Evolutionary conservation across 2,329 filamentous ascomycete species (phyloP), one percentile per base, ranked within the genome.

Genomic region (Akanthomyces lecanii): DNA sequence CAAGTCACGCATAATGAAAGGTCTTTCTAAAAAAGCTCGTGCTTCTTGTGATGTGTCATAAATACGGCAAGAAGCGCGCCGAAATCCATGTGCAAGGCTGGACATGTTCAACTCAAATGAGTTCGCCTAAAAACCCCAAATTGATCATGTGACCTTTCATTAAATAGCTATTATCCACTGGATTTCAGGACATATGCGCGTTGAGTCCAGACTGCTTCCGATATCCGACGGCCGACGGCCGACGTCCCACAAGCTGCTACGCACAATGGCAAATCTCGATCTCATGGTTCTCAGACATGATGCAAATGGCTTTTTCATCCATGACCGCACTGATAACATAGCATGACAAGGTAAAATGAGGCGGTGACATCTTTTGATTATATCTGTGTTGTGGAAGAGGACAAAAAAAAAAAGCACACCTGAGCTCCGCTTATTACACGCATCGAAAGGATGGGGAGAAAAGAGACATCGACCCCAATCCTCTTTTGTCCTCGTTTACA

Each of bases 391-490:
- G 12, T 40, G 38, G 33, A 25, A 50, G 23, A 28, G 11, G 21
- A n/a, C n/a, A n/a, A n/a, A 1, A 21, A 21, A n/a, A 48, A 57
- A 57, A 57, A 47, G 16, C n/a, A 56, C 10, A 33, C 7, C 30
- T 28, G 36, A 16, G 21, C 57, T 44, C 57, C 57, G 33, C 57
- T 42, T 30, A 50, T 42, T 42, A 50, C 47, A 52, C 33, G 57
- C 45, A 30, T 10, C 45, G 28, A 3, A 52, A 21, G n/a, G 21
- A 56, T 28, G 44, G 33, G 44, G 57, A 44, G 57, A 52, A 60
- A 60, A 60, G 57, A 60, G 57, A 45, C 47, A 60, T 33, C 44
- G 10, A 28, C 42, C 42, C 44, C 44, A 58, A 33, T 36, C 55
- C 42, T 18, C 30, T 59, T 59, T 18, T 11, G 55, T 36, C 53